Evolutionary conservation across 805 yeast genomes (phyloP).

Genomic region (Komagataella populi): DNA sequence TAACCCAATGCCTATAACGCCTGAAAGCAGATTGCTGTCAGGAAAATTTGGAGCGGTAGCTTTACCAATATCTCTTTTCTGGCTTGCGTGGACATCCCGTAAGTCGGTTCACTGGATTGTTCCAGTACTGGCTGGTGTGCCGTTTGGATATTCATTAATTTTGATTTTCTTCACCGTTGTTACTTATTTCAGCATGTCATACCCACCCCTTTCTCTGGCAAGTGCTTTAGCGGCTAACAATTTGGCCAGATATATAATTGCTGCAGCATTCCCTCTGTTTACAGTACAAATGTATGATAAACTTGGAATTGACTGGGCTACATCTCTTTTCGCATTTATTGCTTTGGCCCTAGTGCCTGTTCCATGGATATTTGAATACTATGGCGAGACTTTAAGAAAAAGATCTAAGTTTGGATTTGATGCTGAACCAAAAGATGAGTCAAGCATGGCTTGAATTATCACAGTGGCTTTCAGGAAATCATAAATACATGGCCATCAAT

Average conservation of each 20-base stretch:
- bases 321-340: conserved; percentile 51
- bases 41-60: conserved; percentile 57
- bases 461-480: not conserved
- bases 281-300: conserved; percentile 71
- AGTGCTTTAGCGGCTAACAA: conserved; percentile 88
- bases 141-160: conserved; percentile 65
- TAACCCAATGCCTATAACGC: conserved; percentile 36
- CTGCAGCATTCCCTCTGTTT: conserved; percentile 76
- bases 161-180: conserved; percentile 59
- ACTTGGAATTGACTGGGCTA: conserved; percentile 70
- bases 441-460: not conserved
- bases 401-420: conserved; percentile 45
- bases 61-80: conserved; percentile 57
- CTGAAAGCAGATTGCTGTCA: conserved; percentile 46
- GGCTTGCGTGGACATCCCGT: conserved; percentile 74
- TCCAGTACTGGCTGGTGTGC: conserved; percentile 63
- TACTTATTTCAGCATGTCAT: conserved; percentile 55
- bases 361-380: conserved; percentile 53
- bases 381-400: conserved; percentile 44
- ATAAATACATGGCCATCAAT: not conserved
- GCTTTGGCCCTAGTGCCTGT: conserved; percentile 61
- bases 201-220: conserved; percentile 67
- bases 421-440: not conserved
- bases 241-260: conserved; percentile 57
- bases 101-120: conserved; percentile 58